Conservation (phyloP, 2,329 filamentous ascomycete species). For the Penicillium concentricum region DNA sequence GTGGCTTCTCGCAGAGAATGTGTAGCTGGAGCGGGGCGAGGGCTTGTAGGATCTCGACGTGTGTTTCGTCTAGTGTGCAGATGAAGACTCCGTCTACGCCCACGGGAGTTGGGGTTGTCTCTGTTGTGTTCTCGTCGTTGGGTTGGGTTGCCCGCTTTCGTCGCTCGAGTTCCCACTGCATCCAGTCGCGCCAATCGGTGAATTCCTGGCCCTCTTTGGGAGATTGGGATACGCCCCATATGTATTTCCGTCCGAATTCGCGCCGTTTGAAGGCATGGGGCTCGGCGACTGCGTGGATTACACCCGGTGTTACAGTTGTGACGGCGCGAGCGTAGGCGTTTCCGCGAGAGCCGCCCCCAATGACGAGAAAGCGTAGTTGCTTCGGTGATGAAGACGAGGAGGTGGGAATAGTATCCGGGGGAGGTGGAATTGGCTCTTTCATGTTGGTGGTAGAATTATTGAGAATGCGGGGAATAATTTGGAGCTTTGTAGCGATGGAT, state of each 20-base stretch:
- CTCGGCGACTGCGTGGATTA: slow-evolving; percentile 77
- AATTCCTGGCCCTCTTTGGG: slow-evolving; percentile 68
- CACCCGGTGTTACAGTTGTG: slow-evolving; percentile 61
- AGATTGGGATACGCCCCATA: slow-evolving; percentile 59
- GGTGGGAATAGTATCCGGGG: background rate
- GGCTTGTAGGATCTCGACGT: slow-evolving; percentile 74
- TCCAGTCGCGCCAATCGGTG: slow-evolving; percentile 69
- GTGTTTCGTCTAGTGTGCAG: slow-evolving; percentile 83
- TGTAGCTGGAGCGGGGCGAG: slow-evolving; percentile 70
- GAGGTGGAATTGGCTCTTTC: slow-evolving; percentile 21
- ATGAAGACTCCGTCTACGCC: slow-evolving; percentile 68
- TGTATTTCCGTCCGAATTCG: slow-evolving; percentile 67
- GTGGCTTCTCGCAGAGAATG: slow-evolving; percentile 92
- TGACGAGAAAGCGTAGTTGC: slow-evolving; percentile 67
- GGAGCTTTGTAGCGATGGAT: background rate
- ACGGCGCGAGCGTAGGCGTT: slow-evolving; percentile 71
- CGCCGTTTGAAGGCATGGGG: slow-evolving; percentile 74
- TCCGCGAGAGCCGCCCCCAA: slow-evolving; percentile 80
- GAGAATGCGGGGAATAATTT: background rate
- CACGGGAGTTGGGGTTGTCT: slow-evolving; percentile 37
- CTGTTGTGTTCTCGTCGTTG: slow-evolving; percentile 27
- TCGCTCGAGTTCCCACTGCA: slow-evolving; percentile 67
- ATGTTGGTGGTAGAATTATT: slow-evolving; percentile 8
- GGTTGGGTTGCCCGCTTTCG: slow-evolving; percentile 47
- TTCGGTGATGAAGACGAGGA: background rate